These are phyloP conservation scores for Stenogyne calaminthoides DNA, from an alignment of 305 asterid genomes.

Conservation along the genomic window DNA sequence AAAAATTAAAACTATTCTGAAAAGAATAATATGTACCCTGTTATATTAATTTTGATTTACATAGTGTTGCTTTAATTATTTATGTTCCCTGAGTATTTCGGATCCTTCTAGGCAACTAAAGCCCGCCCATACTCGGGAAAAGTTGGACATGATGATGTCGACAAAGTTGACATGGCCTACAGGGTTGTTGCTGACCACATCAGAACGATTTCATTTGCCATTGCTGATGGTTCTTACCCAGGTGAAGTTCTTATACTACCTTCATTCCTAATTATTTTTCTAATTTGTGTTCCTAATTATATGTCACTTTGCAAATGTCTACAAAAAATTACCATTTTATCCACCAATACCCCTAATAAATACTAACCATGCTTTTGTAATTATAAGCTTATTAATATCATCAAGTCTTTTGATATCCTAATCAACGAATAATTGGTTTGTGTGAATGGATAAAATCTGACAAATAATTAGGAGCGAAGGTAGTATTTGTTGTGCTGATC, in stretches of 20 bases:
- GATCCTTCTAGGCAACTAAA: conserved; percentile 63
- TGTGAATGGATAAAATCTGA: no score
- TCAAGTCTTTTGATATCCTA: no score
- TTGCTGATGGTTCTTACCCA: conserved; percentile 99
- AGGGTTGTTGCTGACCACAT: conserved; percentile 98
- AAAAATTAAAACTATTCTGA: neutral
- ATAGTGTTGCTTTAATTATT: no score
- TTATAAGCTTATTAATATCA: no score
- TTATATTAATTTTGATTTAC: neutral
- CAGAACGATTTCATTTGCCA: conserved; percentile 92
- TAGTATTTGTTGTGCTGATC: conserved; percentile 12
- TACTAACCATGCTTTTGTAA: no score
- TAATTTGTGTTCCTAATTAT: no score
- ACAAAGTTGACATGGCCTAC: conserved; percentile 91
- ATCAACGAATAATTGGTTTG: no score
- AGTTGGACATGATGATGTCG: conserved; percentile 86
- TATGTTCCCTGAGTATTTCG: conserved; percentile 28
- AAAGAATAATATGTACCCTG: neutral
- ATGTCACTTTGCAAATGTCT: no score
- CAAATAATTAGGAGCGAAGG: no score
- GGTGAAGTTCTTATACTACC: conserved; percentile 45
- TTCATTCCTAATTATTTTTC: no score
- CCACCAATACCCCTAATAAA: no score
- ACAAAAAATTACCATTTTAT: no score
- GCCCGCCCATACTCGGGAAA: conserved; percentile 79